Evolutionary conservation across 2,329 filamentous ascomycete genomes (phyloP), one percentile per base, ranked within the genome.

Genomic region (Phialophora tarda): DNA sequence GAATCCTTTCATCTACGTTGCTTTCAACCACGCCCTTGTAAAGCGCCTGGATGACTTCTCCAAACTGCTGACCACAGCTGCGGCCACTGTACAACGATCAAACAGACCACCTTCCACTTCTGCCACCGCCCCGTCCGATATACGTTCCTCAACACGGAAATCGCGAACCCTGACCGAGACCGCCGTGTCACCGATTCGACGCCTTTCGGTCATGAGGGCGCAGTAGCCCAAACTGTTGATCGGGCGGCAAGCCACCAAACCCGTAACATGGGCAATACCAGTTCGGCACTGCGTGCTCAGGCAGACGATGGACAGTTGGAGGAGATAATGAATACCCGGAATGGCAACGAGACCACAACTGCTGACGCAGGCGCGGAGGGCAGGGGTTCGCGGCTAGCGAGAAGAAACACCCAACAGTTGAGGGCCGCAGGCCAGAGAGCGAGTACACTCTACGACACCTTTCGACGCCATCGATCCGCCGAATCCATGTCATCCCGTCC

Each of bases 401-500:
- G 68, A 62, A 59, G 68, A 62, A 64, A 68, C 57, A 34, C 63
- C n/a, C 62, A 63, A 17, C 66, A 63, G 6, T 51, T 68, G 11
- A 64, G 65, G 38, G 38, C 63, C 23, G 66, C 65, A 8, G 59
- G 68, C 38, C 69, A 70, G 32, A 63, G 68, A 62, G 64, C 63
- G 21, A 71, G 65, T 64, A 71, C 57, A 58, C 57, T 64, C 58
- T 72, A 69, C 62, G 69, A 65, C 65, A 72, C 72, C n/a, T 73
- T 74, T 54, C 71, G 70, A 68, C 63, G 73, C 55, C 71, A 72
- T 64, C 67, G 71, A 65, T 71, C 63, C n/a, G 55, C 50, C 24
- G 66, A 68, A 30, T 62, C 63, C 48, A 55, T 65, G 21, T 65
- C 57, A 24, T 63, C 54, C 28, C 56, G 63, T 26, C 63, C 56